Evolutionary conservation across 2,329 filamentous ascomycete genomes (phyloP), one percentile per base, ranked within the genome.

Genomic region (Fusarium nygamai): DNA sequence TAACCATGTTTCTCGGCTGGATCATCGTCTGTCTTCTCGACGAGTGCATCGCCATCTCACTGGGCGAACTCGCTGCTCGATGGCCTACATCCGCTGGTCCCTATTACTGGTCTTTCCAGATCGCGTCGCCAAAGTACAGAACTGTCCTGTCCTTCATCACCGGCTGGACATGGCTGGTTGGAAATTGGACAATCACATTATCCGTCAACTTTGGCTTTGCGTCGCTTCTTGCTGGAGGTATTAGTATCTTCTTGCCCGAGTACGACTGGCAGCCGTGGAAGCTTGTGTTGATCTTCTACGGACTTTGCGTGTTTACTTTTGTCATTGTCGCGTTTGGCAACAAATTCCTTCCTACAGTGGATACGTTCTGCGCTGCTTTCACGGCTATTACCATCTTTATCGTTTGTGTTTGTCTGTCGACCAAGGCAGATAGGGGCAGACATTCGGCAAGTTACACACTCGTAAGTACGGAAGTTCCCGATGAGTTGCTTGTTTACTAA

Each of bases 81-180:
- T 93, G 89, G 78, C 86, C 86, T 0, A 88, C 86, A 6, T 88
- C 88, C 8, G 89, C 88, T 72, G 91, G 89, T 17, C 88, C 92
- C 78, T 94, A 94, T 76, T 92, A 94, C 81, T 94, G 92, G 92
- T 92, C 92, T 6, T 91, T 92, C 69, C 85, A 90, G 75, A 86
- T 94, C 74, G 87, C 88, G 50, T 90, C 89, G 80, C 87, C 87
- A 67, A 67, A 53, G 22, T 93, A 88, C 85, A 88, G 89, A 43
- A 90, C 90, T 0, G 82, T 90, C 22, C 87, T 93, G 22, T 92
- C 90, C 22, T 94, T 92, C 85, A 87, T 92, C 64, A 93, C 92
- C 2, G 92, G 92, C 36, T 94, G 92, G 92, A 92, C 92, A 73
- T 92, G 91, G 77, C 89, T 92, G 60, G 91, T 91, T 31, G 92